Conservation (phyloP, 139 green algal species). For the Zygnema circumcarinatum region DNA sequence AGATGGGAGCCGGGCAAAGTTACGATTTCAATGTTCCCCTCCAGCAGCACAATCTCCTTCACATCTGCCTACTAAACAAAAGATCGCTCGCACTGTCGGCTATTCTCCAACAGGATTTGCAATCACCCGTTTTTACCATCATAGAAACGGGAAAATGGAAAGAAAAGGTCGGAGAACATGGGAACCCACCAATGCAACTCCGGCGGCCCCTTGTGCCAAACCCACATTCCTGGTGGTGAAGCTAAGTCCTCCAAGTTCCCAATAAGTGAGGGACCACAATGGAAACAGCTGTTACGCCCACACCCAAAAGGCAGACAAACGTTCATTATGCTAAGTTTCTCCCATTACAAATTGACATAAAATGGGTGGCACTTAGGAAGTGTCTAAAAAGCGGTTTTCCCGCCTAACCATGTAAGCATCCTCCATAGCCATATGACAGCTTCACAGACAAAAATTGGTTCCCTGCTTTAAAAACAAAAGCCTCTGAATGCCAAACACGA, state of each 20-base stretch:
- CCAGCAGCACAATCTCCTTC: too few species aligned
- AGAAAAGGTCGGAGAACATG: neutral
- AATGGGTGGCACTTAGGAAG: neutral
- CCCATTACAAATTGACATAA: neutral
- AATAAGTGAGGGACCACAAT: neutral
- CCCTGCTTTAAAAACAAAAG: neutral
- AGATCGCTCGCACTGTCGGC: too few species aligned
- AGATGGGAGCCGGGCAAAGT: too few species aligned
- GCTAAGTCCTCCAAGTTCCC: neutral
- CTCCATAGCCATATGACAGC: too few species aligned
- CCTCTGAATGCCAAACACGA: neutral
- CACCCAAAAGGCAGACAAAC: neutral
- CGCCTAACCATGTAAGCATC: too few species aligned
- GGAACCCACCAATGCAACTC: neutral
- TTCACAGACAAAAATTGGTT: neutral
- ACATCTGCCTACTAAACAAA: too few species aligned
- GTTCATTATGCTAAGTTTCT: neutral
- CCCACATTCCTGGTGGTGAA: neutral
- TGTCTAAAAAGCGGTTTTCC: too few species aligned
- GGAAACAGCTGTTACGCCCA: constrained; percentile 9
- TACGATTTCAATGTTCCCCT: too few species aligned
- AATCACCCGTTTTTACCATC: too few species aligned
- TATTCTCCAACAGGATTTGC: too few species aligned
- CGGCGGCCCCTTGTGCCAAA: neutral
- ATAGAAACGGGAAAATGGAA: neutral